Base-by-base conservation (phyloP, 2,329 filamentous ascomycete species). In the Fusarium goolgardi region DNA sequence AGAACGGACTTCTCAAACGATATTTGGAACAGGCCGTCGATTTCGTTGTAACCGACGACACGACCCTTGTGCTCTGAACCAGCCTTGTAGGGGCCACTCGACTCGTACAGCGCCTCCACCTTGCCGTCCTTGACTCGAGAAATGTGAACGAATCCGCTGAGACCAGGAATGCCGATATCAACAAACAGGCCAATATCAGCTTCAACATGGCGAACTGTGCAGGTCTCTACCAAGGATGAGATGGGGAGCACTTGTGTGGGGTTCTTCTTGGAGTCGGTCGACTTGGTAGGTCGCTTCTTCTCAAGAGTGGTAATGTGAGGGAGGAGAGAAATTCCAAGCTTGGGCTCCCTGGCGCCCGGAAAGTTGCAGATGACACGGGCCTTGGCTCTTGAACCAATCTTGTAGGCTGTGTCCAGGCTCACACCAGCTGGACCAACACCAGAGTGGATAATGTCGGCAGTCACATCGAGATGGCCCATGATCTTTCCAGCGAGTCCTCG, bases 81-180 rank as follows among this genome's bases (percentile, higher is more conserved):
- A 21, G 91, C 76, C 78, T 93, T 92, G 82, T 90, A 97, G 4
- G 90, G 85, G 0, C 96, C 96, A 20, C 88, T 89, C 5, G 88
- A 84, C 67, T 93, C 88, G 16, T 92, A 92, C 7, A 99, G 83
- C 2, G 87, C 88, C 67, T 98, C 96, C 54, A 97, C 86, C 77
- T 96, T 97, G 70, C 91, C 90, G 77, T 99, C 95, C 61, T 95
- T 91, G 64, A 99, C 87, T 67, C 92, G 88, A 1, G 96, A 99
- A 69, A 99, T 96, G 78, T 99, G 96, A 23, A 96, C 94, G 75
- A 97, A 99, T 12, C 93, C 93, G n/a, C 87, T 83, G 4, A 95
- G 83, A 31, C 89, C 93, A 6, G 78, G 66, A 18, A 80, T 68
- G 3, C 89, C 90, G 39, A 94, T 80, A 69, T 91, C 87, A 10